These are phyloP conservation scores for Didymella lethalis DNA, from an alignment of 2,329 filamentous ascomycete genomes.

Conservation along the genomic window DNA sequence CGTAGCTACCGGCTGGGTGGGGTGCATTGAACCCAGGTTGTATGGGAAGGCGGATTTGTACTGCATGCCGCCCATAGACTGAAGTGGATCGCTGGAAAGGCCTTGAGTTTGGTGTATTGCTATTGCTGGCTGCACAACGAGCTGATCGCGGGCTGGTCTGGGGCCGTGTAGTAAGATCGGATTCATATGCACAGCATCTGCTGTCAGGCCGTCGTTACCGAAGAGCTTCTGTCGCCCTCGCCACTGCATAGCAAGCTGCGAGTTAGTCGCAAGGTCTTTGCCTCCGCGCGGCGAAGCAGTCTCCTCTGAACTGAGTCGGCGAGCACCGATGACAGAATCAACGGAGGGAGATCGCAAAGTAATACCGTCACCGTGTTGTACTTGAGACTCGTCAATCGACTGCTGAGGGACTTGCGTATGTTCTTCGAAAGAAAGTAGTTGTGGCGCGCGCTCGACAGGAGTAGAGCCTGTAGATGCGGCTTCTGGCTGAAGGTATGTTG, in stretches of 20 bases:
- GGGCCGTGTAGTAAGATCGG: neutral
- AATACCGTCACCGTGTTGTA: neutral
- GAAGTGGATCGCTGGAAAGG: too few species aligned
- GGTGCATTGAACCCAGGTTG: neutral
- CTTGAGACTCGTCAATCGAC: neutral
- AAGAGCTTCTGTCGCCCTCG: neutral
- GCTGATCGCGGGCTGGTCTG: neutral
- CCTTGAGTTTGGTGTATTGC: neutral
- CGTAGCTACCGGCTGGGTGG: neutral
- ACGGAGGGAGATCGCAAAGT: neutral
- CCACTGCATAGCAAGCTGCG: neutral
- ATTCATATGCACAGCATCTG: neutral
- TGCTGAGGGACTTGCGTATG: neutral
- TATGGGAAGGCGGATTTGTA: neutral
- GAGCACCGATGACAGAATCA: constrained; percentile 1
- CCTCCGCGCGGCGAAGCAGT: neutral
- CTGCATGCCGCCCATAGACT: neutral
- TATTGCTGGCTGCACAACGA: neutral
- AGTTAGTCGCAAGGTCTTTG: neutral
- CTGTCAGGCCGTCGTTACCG: neutral
- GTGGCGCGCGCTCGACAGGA: neutral
- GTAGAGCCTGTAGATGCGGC: neutral
- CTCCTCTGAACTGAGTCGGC: neutral
- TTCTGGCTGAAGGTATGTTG: neutral
- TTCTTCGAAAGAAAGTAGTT: neutral